Base-by-base conservation (phyloP, 1,284 basidiomycete species). In the Salmacisia buchloeana region DNA sequence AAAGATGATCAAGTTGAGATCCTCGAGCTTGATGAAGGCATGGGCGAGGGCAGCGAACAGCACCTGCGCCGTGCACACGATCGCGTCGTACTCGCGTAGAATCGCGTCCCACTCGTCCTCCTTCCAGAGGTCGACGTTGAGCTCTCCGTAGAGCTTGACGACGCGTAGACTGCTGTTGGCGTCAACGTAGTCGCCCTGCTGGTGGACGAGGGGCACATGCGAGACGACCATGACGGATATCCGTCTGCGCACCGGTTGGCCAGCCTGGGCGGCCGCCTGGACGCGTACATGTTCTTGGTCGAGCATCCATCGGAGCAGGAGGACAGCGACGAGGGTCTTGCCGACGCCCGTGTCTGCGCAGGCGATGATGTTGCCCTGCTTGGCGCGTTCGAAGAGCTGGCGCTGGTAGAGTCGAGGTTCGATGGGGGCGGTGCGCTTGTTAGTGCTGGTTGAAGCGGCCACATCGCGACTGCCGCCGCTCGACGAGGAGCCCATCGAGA, bases 261-360 rank as follows among this genome's bases (percentile, higher is more conserved):
- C 56, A 25, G 34, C 12, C 6, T 34, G 36, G 10, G 9, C 36
- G 36, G 18, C 10, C 18, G 36, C 36, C 35, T 18, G 29, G 21
- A 36, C 56, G 56, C 35, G 18, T 21, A 10, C 29, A 9, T 13
- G 18, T 29, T 63, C 43, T 34, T 35, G 18, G 36, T 60, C 52
- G 3, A 45, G 38, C 5, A 72, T 62, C 36, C 69, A 63, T 54
- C 70, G 60, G 18, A 75, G 60, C 7, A 75, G 65, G 6, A 75
- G 63, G 7, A 69, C 73, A 29, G 71, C 65, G 57, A 75, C 68
- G 59, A 75, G 69, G 18, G 73, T 75, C 64, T 75, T 75, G 3
- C 73, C 73, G 39, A 64, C 66, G 13, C 73, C 73, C 1, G 73
- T 75, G n/a, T 69, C 68, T 21, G 73, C 62, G 33, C 69, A 71